Conservation (phyloP, 257 asterid species). For the Forsythia suspensa region DNA sequence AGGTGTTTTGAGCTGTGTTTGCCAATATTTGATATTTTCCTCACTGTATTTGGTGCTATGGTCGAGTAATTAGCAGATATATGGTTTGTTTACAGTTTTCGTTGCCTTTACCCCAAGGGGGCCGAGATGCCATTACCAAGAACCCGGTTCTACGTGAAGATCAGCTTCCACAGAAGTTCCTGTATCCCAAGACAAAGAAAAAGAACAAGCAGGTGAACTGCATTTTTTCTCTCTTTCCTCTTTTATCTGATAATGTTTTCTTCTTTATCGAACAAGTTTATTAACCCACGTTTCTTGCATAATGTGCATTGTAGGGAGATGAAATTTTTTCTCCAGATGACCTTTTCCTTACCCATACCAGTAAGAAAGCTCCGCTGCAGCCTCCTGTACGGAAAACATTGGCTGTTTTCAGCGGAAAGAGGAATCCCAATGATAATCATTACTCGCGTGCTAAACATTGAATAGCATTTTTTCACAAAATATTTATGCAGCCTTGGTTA, state of each 20-base stretch:
- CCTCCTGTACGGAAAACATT: slow-evolving; percentile 90
- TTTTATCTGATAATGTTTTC: background rate
- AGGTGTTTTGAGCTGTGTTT: background rate
- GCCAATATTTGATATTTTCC: background rate
- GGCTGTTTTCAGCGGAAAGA: slow-evolving; percentile 84
- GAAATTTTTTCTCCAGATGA: slow-evolving; percentile 56
- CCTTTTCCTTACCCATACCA: slow-evolving; percentile 66
- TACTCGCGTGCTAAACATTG: slow-evolving; percentile 67
- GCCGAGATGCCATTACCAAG: slow-evolving; percentile 80
- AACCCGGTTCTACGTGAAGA: slow-evolving; percentile 95
- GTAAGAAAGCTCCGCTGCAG: slow-evolving; percentile 78
- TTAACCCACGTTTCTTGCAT: background rate
- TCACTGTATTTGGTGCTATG: background rate
- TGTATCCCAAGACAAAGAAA: slow-evolving; percentile 84
- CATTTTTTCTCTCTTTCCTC: background rate
- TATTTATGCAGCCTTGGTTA: background rate
- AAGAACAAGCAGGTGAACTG: slow-evolving; percentile 69
- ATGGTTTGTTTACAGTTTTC: slow-evolving; percentile 64
- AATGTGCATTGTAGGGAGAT: slow-evolving; percentile 45
- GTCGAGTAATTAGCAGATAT: background rate
- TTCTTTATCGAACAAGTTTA: background rate
- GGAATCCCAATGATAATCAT: slow-evolving; percentile 94
- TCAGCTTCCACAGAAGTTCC: slow-evolving; percentile 85
- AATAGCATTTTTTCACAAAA: background rate
- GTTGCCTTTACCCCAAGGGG: slow-evolving; percentile 92